These are phyloP conservation scores for Ampelomyces quisqualis DNA, from an alignment of 2,329 filamentous ascomycete genomes.

Conservation along the genomic window DNA sequence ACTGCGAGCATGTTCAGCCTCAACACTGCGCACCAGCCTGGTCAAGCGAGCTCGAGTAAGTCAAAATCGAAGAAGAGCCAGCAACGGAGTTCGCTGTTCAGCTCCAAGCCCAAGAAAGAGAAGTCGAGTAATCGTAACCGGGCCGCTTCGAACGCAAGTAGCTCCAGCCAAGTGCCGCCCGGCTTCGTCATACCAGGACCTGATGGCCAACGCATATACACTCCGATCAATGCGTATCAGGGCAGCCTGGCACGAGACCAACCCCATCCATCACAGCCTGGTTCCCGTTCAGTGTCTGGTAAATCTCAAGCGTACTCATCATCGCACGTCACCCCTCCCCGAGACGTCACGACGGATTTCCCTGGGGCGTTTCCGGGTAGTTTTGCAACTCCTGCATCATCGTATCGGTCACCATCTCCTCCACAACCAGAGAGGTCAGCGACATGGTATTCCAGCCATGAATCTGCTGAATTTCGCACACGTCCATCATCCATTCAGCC, in stretches of 20 bases:
- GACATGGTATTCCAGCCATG: conserved; percentile 20
- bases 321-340: conserved; percentile 32
- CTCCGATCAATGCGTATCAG: conserved; percentile 47
- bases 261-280: conserved; percentile 44
- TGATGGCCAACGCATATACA: conserved; percentile 51
- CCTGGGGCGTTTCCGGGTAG: conserved; percentile 46
- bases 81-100: conserved; percentile 31
- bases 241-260: conserved; percentile 39
- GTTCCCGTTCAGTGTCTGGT: conserved; percentile 45
- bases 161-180: conserved; percentile 33
- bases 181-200: conserved; percentile 53
- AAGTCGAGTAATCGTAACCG: conserved; percentile 36
- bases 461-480: conserved; percentile 15
- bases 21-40: conserved; percentile 36
- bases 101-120: conserved; percentile 34
- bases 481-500: conserved; percentile 28
- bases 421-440: conserved; percentile 19
- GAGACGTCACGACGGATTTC: conserved; percentile 31
- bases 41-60: conserved; percentile 27
- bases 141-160: conserved; percentile 25
- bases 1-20: conserved; percentile 29
- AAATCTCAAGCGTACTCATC: conserved; percentile 12
- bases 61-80: conserved; percentile 39
- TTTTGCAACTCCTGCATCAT: conserved; percentile 31
- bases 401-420: conserved; percentile 23